Conservation (phyloP, 805 yeast genomes). For the Lachancea kluyveri region DNA sequence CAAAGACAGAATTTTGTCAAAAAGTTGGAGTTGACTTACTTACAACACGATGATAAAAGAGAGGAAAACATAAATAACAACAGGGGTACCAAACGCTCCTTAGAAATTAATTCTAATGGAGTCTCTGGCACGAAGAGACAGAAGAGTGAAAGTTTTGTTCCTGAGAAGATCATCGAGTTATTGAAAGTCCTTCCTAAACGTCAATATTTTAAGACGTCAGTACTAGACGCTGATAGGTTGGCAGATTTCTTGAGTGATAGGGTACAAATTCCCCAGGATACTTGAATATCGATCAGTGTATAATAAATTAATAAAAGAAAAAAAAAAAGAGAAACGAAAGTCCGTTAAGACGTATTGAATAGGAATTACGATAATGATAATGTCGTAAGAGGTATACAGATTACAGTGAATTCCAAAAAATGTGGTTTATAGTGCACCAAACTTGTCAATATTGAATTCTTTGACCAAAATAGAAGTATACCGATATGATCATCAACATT, state of each 20-base stretch:
- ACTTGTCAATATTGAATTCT: too few species aligned
- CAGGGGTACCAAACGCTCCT: constrained; percentile 3
- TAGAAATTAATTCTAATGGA: background rate
- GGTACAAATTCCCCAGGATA: constrained; percentile 21
- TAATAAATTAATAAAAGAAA: background rate
- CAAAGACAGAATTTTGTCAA: constrained; percentile 31
- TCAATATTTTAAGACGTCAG: constrained; percentile 28
- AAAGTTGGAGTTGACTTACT: constrained; percentile 31
- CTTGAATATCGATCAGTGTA: constrained; percentile 1
- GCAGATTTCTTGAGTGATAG: constrained; percentile 26
- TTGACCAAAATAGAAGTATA: too few species aligned
- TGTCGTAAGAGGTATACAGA: too few species aligned
- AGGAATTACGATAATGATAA: too few species aligned
- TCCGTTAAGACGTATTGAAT: too few species aligned
- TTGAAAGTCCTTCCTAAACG: constrained; percentile 28
- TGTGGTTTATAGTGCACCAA: too few species aligned
- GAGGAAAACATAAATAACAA: background rate
- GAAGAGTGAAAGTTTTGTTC: constrained; percentile 12
- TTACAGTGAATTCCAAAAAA: too few species aligned
- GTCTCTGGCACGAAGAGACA: constrained; percentile 1
- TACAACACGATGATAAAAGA: constrained; percentile 15
- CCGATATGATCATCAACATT: too few species aligned
- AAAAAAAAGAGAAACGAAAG: background rate
- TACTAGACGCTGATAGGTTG: constrained; percentile 27
- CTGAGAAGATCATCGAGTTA: constrained; percentile 23